Percentiles rank a stretch among this genome's conserved stretches.
phyloP scores from a whole-genome alignment of 1,139 yeast species.

The Suhomyces panamericanus region DNA sequence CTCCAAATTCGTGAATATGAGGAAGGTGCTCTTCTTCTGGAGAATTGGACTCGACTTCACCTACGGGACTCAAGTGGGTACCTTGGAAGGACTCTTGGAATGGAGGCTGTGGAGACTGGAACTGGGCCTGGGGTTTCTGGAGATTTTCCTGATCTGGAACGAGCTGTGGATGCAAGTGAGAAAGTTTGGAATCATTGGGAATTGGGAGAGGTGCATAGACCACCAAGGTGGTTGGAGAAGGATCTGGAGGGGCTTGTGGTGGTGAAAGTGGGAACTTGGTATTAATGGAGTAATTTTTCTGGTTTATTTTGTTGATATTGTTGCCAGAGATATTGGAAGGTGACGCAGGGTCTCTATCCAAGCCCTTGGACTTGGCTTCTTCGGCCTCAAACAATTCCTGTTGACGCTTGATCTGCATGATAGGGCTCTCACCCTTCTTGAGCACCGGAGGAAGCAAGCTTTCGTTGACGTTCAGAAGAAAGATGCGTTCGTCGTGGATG shows the following conservation, averaged over 20 bases:
- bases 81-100: not conserved
- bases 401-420: slow-evolving; percentile 28
- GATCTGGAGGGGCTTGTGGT: too few species aligned
- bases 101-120: not conserved
- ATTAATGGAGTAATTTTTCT: not conserved
- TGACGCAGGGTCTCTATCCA: not conserved
- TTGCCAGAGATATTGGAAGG: not conserved
- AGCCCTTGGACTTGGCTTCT: not conserved
- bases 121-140: not conserved
- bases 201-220: too few species aligned
- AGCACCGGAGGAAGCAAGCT: slow-evolving; percentile 39
- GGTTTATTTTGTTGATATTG: not conserved
- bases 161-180: too few species aligned
- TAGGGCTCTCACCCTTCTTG: slow-evolving; percentile 36
- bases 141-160: too few species aligned
- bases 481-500: slow-evolving; percentile 33
- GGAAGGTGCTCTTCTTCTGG: slow-evolving; percentile 22
- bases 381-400: slow-evolving; percentile 16
- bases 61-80: slow-evolving; percentile 16
- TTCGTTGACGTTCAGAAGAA: slow-evolving; percentile 34
- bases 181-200: too few species aligned
- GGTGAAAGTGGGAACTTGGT: not conserved
- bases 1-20: slow-evolving; percentile 27
- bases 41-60: slow-evolving; percentile 14
- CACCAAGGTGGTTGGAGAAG: too few species aligned